A percentile compares a stretch with the other conserved stretches of the same genome.
These are phyloP conservation scores for Nothopassalora personata DNA, from an alignment of 2,329 filamentous ascomycete genomes.

Conservation along the genomic window DNA sequence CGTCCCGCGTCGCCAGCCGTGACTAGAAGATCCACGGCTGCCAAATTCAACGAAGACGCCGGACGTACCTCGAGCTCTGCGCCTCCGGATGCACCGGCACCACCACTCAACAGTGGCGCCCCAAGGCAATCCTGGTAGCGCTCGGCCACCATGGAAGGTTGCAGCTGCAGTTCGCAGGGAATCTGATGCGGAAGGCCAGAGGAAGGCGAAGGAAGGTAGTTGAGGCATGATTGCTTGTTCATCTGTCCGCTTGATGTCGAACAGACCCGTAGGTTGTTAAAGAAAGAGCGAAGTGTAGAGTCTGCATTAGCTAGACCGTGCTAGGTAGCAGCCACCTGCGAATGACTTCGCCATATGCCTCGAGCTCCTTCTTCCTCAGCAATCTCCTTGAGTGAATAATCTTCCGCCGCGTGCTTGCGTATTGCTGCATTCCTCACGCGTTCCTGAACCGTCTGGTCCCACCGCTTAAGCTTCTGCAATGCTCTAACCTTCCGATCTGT, in stretches of 20 bases:
- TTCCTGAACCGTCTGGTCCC: constrained; percentile 3
- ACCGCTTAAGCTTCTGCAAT: constrained; percentile 20
- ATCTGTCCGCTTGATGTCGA: not conserved
- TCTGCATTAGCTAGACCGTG: not conserved
- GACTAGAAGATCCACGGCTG: too few species aligned
- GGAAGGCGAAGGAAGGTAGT: too few species aligned
- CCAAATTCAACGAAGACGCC: too few species aligned
- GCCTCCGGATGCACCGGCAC: too few species aligned
- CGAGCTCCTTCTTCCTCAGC: not conserved
- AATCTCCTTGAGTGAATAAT: not conserved
- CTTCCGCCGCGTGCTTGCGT: not conserved
- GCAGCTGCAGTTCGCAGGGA: too few species aligned
- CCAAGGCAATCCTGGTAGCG: too few species aligned
- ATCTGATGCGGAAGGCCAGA: too few species aligned
- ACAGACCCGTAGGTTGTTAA: not conserved
- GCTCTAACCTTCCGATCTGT: constrained; percentile 35
- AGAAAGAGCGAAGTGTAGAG: not conserved
- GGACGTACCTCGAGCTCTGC: too few species aligned
- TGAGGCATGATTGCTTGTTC: too few species aligned
- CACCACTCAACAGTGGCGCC: too few species aligned
- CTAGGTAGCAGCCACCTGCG: not conserved
- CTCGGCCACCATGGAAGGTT: too few species aligned
- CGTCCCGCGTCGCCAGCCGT: too few species aligned
- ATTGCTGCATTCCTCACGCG: constrained; percentile 1
- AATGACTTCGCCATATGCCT: not conserved